Conservation (phyloP, 164 flowering plant genomes). For the Stephania japonica region DNA sequence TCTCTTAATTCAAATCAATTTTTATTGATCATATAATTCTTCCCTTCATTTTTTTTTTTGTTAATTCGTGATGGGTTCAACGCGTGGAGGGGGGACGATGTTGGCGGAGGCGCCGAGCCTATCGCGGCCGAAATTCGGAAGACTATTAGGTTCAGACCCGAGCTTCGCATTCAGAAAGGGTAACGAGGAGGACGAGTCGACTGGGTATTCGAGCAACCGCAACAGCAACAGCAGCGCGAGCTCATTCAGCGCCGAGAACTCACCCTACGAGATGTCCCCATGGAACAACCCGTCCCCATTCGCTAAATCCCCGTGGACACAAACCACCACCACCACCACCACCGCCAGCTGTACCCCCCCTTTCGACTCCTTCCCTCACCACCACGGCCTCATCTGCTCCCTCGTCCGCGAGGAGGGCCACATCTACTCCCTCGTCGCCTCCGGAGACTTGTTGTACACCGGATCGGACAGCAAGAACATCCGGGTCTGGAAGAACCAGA, state of each 20-base stretch:
- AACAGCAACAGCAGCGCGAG: conserved; percentile 23
- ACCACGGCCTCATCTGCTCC: conserved; percentile 49
- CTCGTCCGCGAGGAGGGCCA: conserved; percentile 84
- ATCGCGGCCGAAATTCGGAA: conserved; percentile 7
- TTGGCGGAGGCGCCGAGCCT: conserved; percentile 6
- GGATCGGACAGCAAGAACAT: conserved; percentile 97
- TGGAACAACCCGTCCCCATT: conserved; percentile 41
- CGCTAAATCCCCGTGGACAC: conserved; percentile 38
- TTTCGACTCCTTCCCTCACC: not conserved
- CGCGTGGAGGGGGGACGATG: conserved; percentile 5
- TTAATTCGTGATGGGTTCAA: not conserved
- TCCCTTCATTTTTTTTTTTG: no score
- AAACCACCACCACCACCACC: conserved; percentile 12
- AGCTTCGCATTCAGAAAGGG: conserved; percentile 2
- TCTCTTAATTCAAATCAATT: no score
- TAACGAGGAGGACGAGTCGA: conserved; percentile 12
- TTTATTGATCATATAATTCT: no score
- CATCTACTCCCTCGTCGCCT: conserved; percentile 66
- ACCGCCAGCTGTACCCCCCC: conserved; percentile 15
- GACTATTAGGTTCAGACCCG: conserved; percentile 29
- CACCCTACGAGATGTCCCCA: conserved; percentile 43
- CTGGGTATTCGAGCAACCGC: not conserved
- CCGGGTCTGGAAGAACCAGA: conserved; percentile 71
- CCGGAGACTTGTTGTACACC: conserved; percentile 63
- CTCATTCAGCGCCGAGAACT: conserved; percentile 25